Evolutionary conservation across 192 early-diverging fungal genomes (phyloP), one percentile per base, ranked within the genome.

Genomic region (Coemansia reversa): DNA sequence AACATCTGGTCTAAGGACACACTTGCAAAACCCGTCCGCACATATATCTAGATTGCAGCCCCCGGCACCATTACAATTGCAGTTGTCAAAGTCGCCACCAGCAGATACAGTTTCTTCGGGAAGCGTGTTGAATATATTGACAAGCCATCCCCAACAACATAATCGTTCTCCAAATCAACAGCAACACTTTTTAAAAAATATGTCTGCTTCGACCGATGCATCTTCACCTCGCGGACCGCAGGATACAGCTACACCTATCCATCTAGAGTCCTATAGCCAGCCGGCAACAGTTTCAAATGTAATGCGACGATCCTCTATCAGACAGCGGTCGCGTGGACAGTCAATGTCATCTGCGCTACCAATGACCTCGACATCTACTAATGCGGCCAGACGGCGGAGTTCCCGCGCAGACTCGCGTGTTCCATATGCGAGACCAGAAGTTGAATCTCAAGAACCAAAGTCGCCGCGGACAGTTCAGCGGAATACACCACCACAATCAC

Each of bases 241-340:
- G 25, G 30, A 30, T 6, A 19, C 12, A 23, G 22, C 14, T 2
- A 19, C 30, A 14, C 47, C 9, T 58, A 63, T 45, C 24, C 55
- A 1, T 58, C 67, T 4, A 51, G 64, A 49, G 55, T 62, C 32
- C 52, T 67, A 6, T 51, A 59, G 20, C 57, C 67, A 23, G 53
- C 23, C 76, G 47, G 35, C 62, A 56, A 35, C 62, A 0, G 22
- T 66, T 29, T 23, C 66, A 28, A 29, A 14, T 12, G 57, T 51
- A 4, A 32, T 63, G 25, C 70, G 58, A 1, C 51, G 39, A 1
- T 58, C 71, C 24, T 23, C 57, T 3, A 61, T 59, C 35, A 61
- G 58, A 19, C 71, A 70, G 30, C 51, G 72, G 19, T 58, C 58
- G 23, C 71, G 77, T 16, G 77, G 77, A 5, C 77, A 69, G 11